phyloP scores from a whole-genome alignment of 2,329 filamentous ascomycete genomes.

The Aspergillus ustus region DNA sequence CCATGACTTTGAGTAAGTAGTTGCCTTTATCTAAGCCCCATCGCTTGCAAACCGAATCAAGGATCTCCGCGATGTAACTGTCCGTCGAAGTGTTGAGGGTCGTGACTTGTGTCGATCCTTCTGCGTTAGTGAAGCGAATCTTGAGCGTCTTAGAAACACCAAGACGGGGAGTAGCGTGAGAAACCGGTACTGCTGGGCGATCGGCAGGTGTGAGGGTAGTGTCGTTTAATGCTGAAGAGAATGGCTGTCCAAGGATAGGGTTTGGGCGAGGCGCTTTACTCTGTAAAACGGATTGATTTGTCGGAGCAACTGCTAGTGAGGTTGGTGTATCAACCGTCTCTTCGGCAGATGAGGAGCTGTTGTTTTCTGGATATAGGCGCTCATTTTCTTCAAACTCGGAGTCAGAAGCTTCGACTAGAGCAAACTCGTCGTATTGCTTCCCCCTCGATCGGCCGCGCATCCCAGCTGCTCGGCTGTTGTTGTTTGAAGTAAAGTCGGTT shows the following conservation, averaged over 20 bases:
- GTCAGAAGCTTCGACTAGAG: conserved; percentile 63
- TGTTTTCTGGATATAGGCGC: conserved; percentile 58
- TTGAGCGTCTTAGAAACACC: conserved; percentile 63
- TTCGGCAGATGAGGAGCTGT: conserved; percentile 35
- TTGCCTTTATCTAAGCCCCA: conserved; percentile 68
- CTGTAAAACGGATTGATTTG: conserved; percentile 27
- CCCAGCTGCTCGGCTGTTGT: conserved; percentile 64
- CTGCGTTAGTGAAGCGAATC: conserved; percentile 64
- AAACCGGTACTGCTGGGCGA: conserved; percentile 48
- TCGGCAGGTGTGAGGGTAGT: conserved; percentile 52
- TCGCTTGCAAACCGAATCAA: conserved; percentile 66
- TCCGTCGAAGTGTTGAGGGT: conserved; percentile 65
- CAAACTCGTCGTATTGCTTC: conserved; percentile 70
- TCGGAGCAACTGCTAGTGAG: conserved; percentile 27
- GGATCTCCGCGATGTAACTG: conserved; percentile 70
- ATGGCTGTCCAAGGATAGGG: conserved; percentile 51
- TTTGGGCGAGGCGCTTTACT: conserved; percentile 40
- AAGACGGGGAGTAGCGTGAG: conserved; percentile 58
- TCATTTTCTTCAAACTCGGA: conserved; percentile 63
- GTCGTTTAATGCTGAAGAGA: conserved; percentile 52
- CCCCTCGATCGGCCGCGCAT: conserved; percentile 62
- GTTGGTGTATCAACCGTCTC: conserved; percentile 34
- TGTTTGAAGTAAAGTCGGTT: conserved; percentile 69
- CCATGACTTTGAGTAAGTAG: conserved; percentile 66
- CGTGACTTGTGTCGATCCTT: conserved; percentile 59